Evolutionary conservation across 2,329 filamentous ascomycete species (phyloP), one percentile per base, ranked within the genome.

Genomic region (Diplodia mutila): DNA sequence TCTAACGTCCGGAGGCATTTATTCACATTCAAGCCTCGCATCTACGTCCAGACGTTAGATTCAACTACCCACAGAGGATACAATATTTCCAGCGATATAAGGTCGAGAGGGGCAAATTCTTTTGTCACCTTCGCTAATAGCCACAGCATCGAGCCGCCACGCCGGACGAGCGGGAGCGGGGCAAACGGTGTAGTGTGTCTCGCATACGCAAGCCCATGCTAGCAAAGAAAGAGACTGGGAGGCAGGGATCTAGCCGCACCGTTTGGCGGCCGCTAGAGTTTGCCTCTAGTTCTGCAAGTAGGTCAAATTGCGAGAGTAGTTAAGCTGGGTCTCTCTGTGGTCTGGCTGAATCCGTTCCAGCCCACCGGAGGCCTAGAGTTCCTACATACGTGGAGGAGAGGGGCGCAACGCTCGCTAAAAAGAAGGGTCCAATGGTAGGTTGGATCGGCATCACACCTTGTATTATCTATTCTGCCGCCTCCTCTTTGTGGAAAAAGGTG

Each of bases 121-220:
- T n/a, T n/a, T n/a, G n/a, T n/a, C n/a, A n/a, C n/a, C n/a, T 61
- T 51, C 49, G 59, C 59, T 52, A 51, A 49, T 21, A 34, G 57
- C 27, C 8, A 61, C 32, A 16, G 12, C 55, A 61, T 9, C 7
- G n/a, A 37, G 29, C 29, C 53, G 32, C 8, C 46, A 29, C 12
- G 7, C 27, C 57, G 57, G 57, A 29, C 57, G 57, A 49, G 34
- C 34, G 55, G 55, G 55, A 59, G 37, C 5, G 25, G 39, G 57
- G 25, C 2, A n/a, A 29, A 39, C 12, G 11, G 25, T 42, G 18
- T 8, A 7, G 27, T 23, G 32, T 42, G 18, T 48, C 37, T 48
- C 34, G 39, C 55, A 39, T 39, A 59, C 55, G 49, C 18, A 18
- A 18, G 32, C 18, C 2, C 42, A 46, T 46, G n/a, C 42, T n/a